Evolutionary conservation across 2,329 filamentous ascomycete genomes (phyloP), one percentile per base, ranked within the genome.

Genomic region (Knufia petricola): DNA sequence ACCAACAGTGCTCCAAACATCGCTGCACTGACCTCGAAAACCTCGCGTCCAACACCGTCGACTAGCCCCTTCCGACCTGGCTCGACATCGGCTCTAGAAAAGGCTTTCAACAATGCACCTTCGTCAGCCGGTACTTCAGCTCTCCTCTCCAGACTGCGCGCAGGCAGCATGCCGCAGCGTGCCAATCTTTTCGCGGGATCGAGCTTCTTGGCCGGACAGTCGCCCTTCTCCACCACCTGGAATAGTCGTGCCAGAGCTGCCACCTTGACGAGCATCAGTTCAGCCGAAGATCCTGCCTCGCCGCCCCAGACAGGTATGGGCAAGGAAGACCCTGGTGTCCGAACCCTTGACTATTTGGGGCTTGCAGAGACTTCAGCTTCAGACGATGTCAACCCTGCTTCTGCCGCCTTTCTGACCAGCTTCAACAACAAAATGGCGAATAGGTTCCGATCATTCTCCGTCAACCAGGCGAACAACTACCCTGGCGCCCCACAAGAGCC

Each of bases 401-500:
- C 71, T 34, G 82, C 85, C 2, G 84, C 87, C 55, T 48, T 48
- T 24, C 23, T 48, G 15, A 82, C 84, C 38, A 85, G 85, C 60
- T 72, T 90, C 52, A 81, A 82, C 53, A 83, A 86, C 63, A 77
- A 87, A 56, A 84, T 82, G 55, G 85, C 85, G 59, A 76, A 83
- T 38, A 96, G 85, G 64, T 94, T 96, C 73, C 82, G 92, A 40
- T 98, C 92, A 1, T 96, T 95, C 66, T 98, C 92, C 1, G 92
- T 98, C 56, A 98, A 98, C 66, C 94, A 94, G 49, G 95, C 94
- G 67, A 94, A 92, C 65, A 96, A 96, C 60, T 89, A 85, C 2
- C 87, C 94, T 59, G 84, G 87, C 40, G 89, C 94, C 46, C 84
- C 88, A 21, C 84, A 88, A 52, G 82, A 86, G 13, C 87, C 85